These are phyloP conservation scores for Leishmania amazonensis DNA, from an alignment of 208 protist genomes.

Conservation along the genomic window DNA sequence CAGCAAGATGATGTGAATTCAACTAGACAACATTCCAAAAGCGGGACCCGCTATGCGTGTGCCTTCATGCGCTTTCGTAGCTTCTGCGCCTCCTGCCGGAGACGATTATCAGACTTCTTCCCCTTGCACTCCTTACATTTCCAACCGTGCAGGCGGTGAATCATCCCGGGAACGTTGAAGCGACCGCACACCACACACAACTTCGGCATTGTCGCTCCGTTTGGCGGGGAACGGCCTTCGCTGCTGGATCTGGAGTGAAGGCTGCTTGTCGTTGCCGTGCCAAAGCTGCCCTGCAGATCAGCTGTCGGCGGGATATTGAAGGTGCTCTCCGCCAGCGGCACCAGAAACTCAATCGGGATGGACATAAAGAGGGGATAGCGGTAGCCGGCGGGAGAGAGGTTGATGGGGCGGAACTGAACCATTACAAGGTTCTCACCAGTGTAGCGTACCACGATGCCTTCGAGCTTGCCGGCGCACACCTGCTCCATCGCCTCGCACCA, in stretches of 20 bases:
- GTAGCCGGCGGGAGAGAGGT: conserved; percentile 74
- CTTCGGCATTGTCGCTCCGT: conserved; percentile 30
- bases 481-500: conserved; percentile 91
- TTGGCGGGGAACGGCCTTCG: conserved; percentile 22
- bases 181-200: conserved; percentile 89
- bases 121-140: conserved; percentile 91
- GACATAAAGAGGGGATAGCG: conserved; percentile 91
- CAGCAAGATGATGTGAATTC: neutral
- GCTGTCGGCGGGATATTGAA: conserved; percentile 18
- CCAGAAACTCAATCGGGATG: conserved; percentile 88
- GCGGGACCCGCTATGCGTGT: neutral
- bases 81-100: conserved; percentile 60
- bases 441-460: conserved; percentile 85
- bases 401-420: conserved; percentile 81
- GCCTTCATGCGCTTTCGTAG: conserved; percentile 31
- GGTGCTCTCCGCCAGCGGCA: conserved; percentile 43
- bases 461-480: conserved; percentile 85
- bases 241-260: conserved; percentile 32
- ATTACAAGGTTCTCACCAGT: conserved; percentile 87
- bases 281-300: conserved; percentile 44
- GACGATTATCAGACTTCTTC: conserved; percentile 59
- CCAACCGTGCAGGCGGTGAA: conserved; percentile 70
- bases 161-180: conserved; percentile 77
- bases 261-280: conserved; percentile 41
- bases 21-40: neutral